A percentile compares a stretch with the other conserved stretches of the same genome.
phyloP scores from a whole-genome alignment of 2,329 filamentous ascomycete species.

The Microdochium bolleyi region DNA sequence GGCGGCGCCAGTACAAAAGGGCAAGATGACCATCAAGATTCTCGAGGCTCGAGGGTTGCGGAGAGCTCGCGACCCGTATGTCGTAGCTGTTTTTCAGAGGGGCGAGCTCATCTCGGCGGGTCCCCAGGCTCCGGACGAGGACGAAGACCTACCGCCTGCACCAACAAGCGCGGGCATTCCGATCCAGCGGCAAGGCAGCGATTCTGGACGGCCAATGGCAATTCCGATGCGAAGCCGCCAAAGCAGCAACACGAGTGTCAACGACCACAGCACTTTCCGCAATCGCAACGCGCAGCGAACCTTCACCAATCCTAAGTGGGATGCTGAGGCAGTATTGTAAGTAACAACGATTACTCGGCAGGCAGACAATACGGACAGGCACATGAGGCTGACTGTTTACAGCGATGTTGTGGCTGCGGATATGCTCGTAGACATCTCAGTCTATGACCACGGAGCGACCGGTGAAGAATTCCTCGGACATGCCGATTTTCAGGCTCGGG shows the following conservation, averaged over 20 bases:
- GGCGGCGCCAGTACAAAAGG: slow-evolving; percentile 66
- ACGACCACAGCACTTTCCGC: slow-evolving; percentile 53
- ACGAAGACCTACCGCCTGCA: slow-evolving; percentile 43
- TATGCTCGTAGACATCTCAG: slow-evolving; percentile 83
- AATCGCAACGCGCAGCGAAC: slow-evolving; percentile 49
- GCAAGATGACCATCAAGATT: slow-evolving; percentile 85
- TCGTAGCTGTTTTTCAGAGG: slow-evolving; percentile 93
- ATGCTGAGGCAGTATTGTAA: slow-evolving; percentile 92
- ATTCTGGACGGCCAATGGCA: slow-evolving; percentile 78
- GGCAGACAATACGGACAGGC: slow-evolving; percentile 7
- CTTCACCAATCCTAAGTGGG: slow-evolving; percentile 85
- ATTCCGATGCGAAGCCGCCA: slow-evolving; percentile 97
- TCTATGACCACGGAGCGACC: slow-evolving; percentile 75
- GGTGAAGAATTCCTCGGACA: slow-evolving; percentile 90
- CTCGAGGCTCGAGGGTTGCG: slow-evolving; percentile 75
- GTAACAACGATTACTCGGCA: slow-evolving; percentile 25
- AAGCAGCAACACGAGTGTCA: slow-evolving; percentile 85
- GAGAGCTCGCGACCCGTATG: slow-evolving; percentile 82
- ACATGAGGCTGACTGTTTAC: slow-evolving; percentile 7
- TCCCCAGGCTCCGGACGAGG: slow-evolving; percentile 56
- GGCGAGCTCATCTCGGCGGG: slow-evolving; percentile 93
- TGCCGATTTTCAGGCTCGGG: slow-evolving; percentile 68
- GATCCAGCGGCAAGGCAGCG: slow-evolving; percentile 66
- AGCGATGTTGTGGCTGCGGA: slow-evolving; percentile 92
- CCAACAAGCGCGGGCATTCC: slow-evolving; percentile 46